Percentiles rank a stretch among this genome's conserved stretches.
Evolutionary conservation across 176 grass and related monocot genomes (phyloP).

Genomic region (Musa troglodytarum): DNA sequence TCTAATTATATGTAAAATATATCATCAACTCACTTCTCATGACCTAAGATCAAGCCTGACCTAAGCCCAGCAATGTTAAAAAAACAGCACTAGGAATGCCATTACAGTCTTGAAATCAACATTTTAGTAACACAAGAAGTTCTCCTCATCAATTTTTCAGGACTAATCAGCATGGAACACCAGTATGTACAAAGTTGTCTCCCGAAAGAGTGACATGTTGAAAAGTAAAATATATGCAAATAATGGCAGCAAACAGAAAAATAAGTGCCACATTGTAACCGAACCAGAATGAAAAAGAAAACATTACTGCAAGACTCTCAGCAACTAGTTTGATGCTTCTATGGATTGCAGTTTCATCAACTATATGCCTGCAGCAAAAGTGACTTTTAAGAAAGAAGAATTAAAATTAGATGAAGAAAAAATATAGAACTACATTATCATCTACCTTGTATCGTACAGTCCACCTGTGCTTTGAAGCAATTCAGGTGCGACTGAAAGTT

Average conservation of each 20-base stretch:
- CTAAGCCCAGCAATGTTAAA: neutral
- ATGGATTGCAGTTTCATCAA: constrained; percentile 45
- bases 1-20: neutral
- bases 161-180: neutral
- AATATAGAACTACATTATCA: constrained; percentile 5
- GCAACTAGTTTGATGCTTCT: constrained; percentile 85
- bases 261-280: neutral
- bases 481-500: constrained; percentile 68
- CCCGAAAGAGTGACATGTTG: neutral
- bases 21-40: neutral
- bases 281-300: constrained; percentile 5
- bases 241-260: neutral
- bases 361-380: constrained; percentile 56
- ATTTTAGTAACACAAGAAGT: neutral
- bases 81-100: neutral
- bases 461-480: constrained; percentile 81
- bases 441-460: constrained; percentile 66
- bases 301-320: constrained; percentile 81
- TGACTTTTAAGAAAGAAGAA: constrained; percentile 13
- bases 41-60: neutral
- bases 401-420: neutral
- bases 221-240: constrained; percentile 1
- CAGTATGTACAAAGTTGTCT: neutral
- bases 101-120: neutral
- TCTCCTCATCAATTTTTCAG: neutral